phyloP scores from a whole-genome alignment of 768 basidiomycete species.

The Boletus huronensis region DNA sequence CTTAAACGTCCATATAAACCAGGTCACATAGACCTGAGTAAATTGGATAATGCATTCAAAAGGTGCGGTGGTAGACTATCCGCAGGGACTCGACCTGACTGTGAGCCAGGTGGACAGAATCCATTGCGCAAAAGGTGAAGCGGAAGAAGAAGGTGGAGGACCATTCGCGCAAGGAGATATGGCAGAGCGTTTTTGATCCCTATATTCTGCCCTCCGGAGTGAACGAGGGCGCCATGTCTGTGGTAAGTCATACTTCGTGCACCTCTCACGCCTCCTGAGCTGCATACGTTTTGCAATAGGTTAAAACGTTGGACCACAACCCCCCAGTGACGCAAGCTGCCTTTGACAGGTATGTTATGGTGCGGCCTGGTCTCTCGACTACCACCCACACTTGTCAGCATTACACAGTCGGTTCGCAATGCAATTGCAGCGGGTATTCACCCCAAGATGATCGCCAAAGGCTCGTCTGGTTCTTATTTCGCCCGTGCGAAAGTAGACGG shows the following conservation, averaged over 20 bases:
- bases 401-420: constrained; percentile 59
- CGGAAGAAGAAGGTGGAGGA: constrained; percentile 70
- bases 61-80: constrained; percentile 39
- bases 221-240: constrained; percentile 22
- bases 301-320: constrained; percentile 80
- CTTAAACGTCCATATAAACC: constrained; percentile 40
- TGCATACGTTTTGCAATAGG: constrained; percentile 33
- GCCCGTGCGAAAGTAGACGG: constrained; percentile 80
- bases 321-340: constrained; percentile 70
- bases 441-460: constrained; percentile 88
- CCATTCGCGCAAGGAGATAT: constrained; percentile 67
- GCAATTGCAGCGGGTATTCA: constrained; percentile 78
- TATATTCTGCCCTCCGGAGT: constrained; percentile 36
- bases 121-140: constrained; percentile 81
- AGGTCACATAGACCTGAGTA: constrained; percentile 73
- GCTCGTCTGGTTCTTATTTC: constrained; percentile 89
- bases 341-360: constrained; percentile 58
- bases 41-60: constrained; percentile 82
- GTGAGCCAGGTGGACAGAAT: constrained; percentile 70
- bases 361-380: neutral
- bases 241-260: constrained; percentile 14
- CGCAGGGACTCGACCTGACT: neutral
- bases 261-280: neutral
- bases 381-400: constrained; percentile 34
- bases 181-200: constrained; percentile 79